Evolutionary conservation across 1,139 yeast genomes (phyloP), one percentile per base, ranked within the genome.

Genomic region (Scheffersomyces lignicola): DNA sequence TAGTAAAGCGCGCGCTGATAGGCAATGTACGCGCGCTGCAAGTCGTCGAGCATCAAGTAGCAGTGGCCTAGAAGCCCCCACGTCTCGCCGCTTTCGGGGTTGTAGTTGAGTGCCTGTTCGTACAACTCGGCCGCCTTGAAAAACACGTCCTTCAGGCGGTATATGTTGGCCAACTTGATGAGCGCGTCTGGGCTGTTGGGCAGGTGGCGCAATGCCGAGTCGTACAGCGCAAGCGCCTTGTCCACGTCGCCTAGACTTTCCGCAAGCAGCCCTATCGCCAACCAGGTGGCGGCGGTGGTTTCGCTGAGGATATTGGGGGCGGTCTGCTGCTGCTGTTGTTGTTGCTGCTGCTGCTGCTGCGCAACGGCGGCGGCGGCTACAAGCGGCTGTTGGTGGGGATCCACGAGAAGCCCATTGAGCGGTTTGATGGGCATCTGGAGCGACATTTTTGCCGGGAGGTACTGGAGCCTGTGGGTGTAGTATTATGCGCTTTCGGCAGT

Each of bases 21-120:
- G 8, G 97, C 96, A 32, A 92, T 85, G 59, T 92, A 92, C 2
- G 97, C 97, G 49, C 95, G 78, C 60, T 88, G 96, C 45, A 92
- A 73, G 54, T 92, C 97, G 59, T 92, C 98, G 64, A 90, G 72
- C 97, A 92, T 92, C 49, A 92, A 68, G 56, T 89, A 94, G 63
- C 98, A 94, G 62, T 92, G 98, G 33, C 98, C 97, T 47, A 92
- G 69, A 17, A 94, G 76, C 0, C 97, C 97, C 98, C 98, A 92
- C 27, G 95, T 87, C 52, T 90, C 97, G 40, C 97, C 97, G 47
- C 88, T 83, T 56, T 86, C 92, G 14, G 90, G 94, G 50, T 83
- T 81, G 41, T 85, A 75, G 41, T 83, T 77, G 41, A 92, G 66
- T 2, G 96, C 95, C 48, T 88, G 78, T 60, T 90, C 95, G 60